A percentile compares a stretch with the other conserved stretches of the same genome.
Evolutionary conservation across 2,329 filamentous ascomycete species (phyloP).

Genomic region (Elsinoe australis): DNA sequence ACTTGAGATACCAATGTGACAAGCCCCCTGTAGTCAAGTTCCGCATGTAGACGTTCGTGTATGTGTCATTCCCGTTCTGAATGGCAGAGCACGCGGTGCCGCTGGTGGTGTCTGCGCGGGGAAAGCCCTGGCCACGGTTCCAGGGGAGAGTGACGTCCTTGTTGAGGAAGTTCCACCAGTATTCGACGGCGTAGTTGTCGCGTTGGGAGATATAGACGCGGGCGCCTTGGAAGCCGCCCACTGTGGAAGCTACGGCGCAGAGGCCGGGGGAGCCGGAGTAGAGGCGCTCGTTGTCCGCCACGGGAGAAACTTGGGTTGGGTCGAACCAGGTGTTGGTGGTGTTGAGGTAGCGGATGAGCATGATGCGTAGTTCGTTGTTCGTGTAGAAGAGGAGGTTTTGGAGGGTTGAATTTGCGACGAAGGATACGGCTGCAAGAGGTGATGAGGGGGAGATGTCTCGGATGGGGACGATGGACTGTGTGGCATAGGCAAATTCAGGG

Average conservation of each 20-base stretch:
- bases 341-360: slow-evolving; percentile 8
- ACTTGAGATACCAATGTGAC: slow-evolving; percentile 11
- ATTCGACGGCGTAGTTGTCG: slow-evolving; percentile 1
- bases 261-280: slow-evolving; percentile 2
- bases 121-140: neutral
- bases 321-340: neutral
- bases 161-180: slow-evolving; percentile 10
- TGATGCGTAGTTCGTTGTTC: neutral
- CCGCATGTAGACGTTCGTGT: slow-evolving; percentile 12
- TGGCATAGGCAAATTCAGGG: neutral
- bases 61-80: slow-evolving; percentile 12
- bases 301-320: slow-evolving; percentile 1
- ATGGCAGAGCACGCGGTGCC: neutral
- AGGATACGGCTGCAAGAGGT: neutral
- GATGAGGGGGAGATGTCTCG: neutral
- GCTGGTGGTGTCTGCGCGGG: neutral
- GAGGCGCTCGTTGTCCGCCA: neutral
- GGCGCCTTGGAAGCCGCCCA: slow-evolving; percentile 3
- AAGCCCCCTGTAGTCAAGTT: neutral
- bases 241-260: slow-evolving; percentile 1
- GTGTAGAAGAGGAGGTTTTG: slow-evolving; percentile 15
- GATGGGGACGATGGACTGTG: slow-evolving; percentile 1
- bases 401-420: slow-evolving; percentile 3
- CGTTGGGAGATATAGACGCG: neutral
- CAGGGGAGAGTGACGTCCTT: slow-evolving; percentile 3